phyloP scores from a whole-genome alignment of 2,329 filamentous ascomycete genomes.

The Hypoxylon sp. region DNA sequence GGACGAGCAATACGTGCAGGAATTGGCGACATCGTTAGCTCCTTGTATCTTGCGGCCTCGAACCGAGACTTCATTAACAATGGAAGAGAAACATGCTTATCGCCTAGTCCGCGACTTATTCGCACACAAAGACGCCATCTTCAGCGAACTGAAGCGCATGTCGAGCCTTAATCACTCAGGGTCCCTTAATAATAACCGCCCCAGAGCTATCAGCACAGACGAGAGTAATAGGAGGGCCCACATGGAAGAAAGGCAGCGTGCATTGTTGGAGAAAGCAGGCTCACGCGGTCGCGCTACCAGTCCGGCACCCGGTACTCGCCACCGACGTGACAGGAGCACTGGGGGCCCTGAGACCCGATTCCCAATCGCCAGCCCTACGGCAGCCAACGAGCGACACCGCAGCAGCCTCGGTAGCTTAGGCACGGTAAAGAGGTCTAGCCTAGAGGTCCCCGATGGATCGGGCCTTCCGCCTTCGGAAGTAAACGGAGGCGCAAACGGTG shows the following conservation, averaged over 20 bases:
- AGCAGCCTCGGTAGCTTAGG: conserved; percentile 61
- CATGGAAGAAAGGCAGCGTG: conserved; percentile 92
- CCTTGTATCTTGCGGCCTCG: conserved; percentile 91
- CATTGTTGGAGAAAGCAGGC: conserved; percentile 77
- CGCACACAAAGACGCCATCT: conserved; percentile 93
- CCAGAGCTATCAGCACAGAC: conserved; percentile 91
- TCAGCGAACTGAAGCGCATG: conserved; percentile 94
- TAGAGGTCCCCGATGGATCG: conserved; percentile 82
- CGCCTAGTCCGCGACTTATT: conserved; percentile 93
- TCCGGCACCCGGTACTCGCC: conserved; percentile 74
- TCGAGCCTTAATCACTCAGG: conserved; percentile 77
- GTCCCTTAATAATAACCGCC: conserved; percentile 72
- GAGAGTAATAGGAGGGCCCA: conserved; percentile 94
- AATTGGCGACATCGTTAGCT: conserved; percentile 81
- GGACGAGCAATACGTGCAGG: conserved; percentile 85
- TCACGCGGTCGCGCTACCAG: conserved; percentile 79
- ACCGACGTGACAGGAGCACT: conserved; percentile 86
- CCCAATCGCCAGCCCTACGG: conserved; percentile 80
- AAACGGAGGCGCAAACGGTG: conserved; percentile 61
- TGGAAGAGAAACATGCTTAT: conserved; percentile 95
- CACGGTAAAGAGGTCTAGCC: conserved; percentile 73
- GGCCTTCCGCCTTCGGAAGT: conserved; percentile 59
- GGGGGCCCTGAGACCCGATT: conserved; percentile 83
- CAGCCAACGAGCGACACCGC: conserved; percentile 66
- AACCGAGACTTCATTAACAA: conserved; percentile 87